Evolutionary conservation across 2,329 filamentous ascomycete species (phyloP), one percentile per base, ranked within the genome.

Genomic region (Talaromyces sp.): DNA sequence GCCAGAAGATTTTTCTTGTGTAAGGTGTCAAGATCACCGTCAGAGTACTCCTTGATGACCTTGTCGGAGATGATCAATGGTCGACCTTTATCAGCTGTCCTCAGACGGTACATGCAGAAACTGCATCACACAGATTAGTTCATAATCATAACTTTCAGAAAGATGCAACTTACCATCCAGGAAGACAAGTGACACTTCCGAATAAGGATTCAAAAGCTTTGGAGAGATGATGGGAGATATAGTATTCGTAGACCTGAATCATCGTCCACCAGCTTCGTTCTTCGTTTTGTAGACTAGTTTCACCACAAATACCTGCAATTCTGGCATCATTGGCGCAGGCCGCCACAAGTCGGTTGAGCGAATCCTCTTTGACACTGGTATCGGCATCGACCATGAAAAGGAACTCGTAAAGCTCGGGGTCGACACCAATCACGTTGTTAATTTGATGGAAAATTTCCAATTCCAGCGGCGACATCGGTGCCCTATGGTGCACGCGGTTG

Each of bases 221-320:
- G 62, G 95, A 85, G 77, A 99, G 82, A 79, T 99, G 91, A 84
- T 99, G 95, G 35, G 95, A 98, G 75, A 99, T 99, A 78, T 93
- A 99, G 83, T 99, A 99, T 78, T 99, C 95, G 81, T 99, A 99
- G 69, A 99, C 95, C 78, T 99, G 95, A 73, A 99, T 99, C 95
- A 99, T 99, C 13, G 95, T 99, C 92, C 92, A 97, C 93, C 93
- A 98, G 73, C 89, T 93, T 70, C 89, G 86, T 72, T 97, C 92
- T 77, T 97, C 94, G 73, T 99, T 99, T 76, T 97, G 91, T 73
- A 99, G 84, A 78, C 90, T 95, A 1, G 95, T 99, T 78, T 99
- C 95, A 75, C 95, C 95, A 77, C 95, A 99, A 68, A 98, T 97
- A 80, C 94, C 95, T 27, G 92, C 93, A 81, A 99, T 97, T 82